Evolutionary conservation across 805 yeast species (phyloP), one percentile per base, ranked within the genome.

Genomic region (Hanseniaspora guilliermondii): DNA sequence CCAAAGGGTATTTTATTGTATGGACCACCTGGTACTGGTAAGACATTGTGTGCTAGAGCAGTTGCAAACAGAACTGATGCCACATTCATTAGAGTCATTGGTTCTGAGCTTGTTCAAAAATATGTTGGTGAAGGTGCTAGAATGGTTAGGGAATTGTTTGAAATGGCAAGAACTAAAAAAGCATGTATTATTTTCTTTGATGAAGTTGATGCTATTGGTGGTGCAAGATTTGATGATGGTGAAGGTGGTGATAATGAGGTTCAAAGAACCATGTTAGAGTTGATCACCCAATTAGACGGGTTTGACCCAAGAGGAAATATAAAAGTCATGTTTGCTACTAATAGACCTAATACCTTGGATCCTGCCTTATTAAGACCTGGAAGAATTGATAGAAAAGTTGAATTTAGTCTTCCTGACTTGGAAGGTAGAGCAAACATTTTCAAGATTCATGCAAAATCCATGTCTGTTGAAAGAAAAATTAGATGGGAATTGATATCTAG

Each of bases 91-190:
- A 83, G 98, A 65, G 98, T 93, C 53, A 93, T 93, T 73, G 99
- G 98, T 9, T 91, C 97, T 1, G 98, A 93, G 70, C 77, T 93
- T 67, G 98, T 93, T 32, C 99, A 93, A 70, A 93, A 93, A 69
- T 93, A 93, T 68, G 97, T 93, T 50, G 99, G 99, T 67, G 99
- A 93, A 73, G 99, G 99, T 73, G 98, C 98, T 4, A 81, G 98
- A 67, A 93, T 93, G 98, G 97, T 93, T 54, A 81, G 99, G 70
- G 99, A 93, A 72, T 77, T 93, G 64, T 93, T 93, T 64, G 98
- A 93, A 68, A 89, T 93, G 97, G 99, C 99, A 2, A 83, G 98
- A 68, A 85, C 97, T 37, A 93, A 93, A 71, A 89, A 91, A 66
- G 97, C 98, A 1, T 91, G 97, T 71, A 93, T 93, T 65, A 91